Evolutionary conservation across 2,329 filamentous ascomycete genomes (phyloP), one percentile per base, ranked within the genome.

Genomic region (Sporothrix luriei): DNA sequence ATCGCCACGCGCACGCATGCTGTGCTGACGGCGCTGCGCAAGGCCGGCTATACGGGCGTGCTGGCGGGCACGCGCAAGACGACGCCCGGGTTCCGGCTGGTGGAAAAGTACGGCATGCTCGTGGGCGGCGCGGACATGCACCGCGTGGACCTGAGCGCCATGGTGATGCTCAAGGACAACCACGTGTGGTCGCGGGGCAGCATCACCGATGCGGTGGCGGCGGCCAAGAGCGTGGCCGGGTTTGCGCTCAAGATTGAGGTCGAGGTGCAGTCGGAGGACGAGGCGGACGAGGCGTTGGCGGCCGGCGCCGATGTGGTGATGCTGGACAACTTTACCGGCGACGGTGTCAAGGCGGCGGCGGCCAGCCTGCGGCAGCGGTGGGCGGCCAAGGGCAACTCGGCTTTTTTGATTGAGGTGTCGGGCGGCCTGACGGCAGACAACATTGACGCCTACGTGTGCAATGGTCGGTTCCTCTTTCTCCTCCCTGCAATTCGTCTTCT

Each of bases 131-230:
- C 93, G 19, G 95, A 99, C 80, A 88, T 90, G 2, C 95, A 99
- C 79, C 85, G 95, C 43, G 92, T 97, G 81, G 95, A 99, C 78
- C 84, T 99, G 69, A 91, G 89, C 78, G 87, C 90, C 73, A 98
- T 99, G 95, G 94, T 94, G 69, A 99, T 99, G 95, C 85, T 99
- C 73, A 99, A 99, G 83, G 95, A 99, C 81, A 99, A 99, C 80
- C 95, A 99, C 80, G 90, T 99, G 70, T 97, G 94, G 91, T 93
- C 92, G 72, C 90, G 91, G 68, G 90, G 90, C 33, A 92, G 91
- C 77, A 98, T 99, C 79, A 89, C 91, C 1, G 88, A 91, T 26
- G 95, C 95, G 6, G 94, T 99, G 29, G 83, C 83, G 52, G 92
- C 94, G 2, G 95, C 95, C 29, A 92, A 92, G 78, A 85, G 89